These are phyloP conservation scores for Alternaria ethzedia DNA, from an alignment of 2,329 filamentous ascomycete genomes.

Conservation along the genomic window DNA sequence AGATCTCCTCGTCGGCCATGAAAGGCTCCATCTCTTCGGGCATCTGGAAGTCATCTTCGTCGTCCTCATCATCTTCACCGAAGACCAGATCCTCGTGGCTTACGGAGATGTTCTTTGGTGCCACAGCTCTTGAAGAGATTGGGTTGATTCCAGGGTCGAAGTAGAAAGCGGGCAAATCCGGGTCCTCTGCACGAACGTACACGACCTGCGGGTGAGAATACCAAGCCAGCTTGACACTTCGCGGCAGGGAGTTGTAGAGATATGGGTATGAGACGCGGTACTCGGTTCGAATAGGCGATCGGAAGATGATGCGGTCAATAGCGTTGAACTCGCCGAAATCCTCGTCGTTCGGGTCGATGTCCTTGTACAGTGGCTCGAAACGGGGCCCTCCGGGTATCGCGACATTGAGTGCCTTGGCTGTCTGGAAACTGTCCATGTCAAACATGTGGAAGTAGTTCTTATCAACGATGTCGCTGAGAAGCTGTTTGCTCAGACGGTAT, in stretches of 20 bases:
- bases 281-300: slow-evolving; percentile 91
- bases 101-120: slow-evolving; percentile 89
- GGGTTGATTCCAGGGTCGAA: slow-evolving; percentile 98
- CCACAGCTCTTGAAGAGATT: slow-evolving; percentile 92
- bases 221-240: slow-evolving; percentile 92
- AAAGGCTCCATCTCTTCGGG: slow-evolving; percentile 85
- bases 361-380: slow-evolving; percentile 97
- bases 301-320: slow-evolving; percentile 98
- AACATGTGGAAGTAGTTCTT: slow-evolving; percentile 99
- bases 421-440: slow-evolving; percentile 91
- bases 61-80: slow-evolving; percentile 83
- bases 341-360: slow-evolving; percentile 97
- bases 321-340: slow-evolving; percentile 99
- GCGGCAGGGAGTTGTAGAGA: slow-evolving; percentile 93
- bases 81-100: slow-evolving; percentile 96
- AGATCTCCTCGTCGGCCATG: slow-evolving; percentile 85
- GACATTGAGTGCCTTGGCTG: slow-evolving; percentile 95
- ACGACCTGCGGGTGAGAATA: slow-evolving; percentile 93
- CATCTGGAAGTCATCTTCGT: slow-evolving; percentile 82
- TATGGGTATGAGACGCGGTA: slow-evolving; percentile 94
- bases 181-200: slow-evolving; percentile 86
- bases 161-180: slow-evolving; percentile 91
- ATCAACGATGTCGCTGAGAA: slow-evolving; percentile 91
- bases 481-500: slow-evolving; percentile 87
- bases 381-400: slow-evolving; percentile 96